Conservation (phyloP, 1,284 basidiomycete species). For the Malassezia nana region DNA sequence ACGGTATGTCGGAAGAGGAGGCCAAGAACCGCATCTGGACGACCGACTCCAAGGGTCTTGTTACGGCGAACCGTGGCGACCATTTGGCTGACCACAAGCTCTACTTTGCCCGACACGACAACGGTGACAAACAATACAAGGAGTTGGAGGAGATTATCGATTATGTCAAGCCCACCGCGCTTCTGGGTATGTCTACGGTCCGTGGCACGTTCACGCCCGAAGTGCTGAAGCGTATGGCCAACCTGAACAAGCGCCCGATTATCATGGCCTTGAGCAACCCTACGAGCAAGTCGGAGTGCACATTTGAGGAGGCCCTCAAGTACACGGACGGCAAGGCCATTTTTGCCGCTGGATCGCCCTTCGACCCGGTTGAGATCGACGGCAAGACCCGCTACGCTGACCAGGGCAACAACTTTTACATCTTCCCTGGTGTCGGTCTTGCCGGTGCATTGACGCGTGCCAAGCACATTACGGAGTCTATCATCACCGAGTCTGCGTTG, state of each 20-base stretch:
- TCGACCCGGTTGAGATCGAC: slow-evolving; percentile 60
- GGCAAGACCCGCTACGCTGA: slow-evolving; percentile 63
- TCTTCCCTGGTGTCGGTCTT: slow-evolving; percentile 38
- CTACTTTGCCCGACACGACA: slow-evolving; percentile 42
- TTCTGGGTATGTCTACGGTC: slow-evolving; percentile 81
- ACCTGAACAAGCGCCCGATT: slow-evolving; percentile 74
- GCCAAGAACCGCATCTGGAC: slow-evolving; percentile 42
- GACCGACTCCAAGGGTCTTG: slow-evolving; percentile 43
- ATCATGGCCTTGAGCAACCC: slow-evolving; percentile 96
- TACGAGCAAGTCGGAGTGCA: slow-evolving; percentile 62
- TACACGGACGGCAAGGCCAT: slow-evolving; percentile 59
- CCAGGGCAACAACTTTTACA: slow-evolving; percentile 73
- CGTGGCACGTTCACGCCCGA: slow-evolving; percentile 68
- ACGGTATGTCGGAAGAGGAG: slow-evolving; percentile 39
- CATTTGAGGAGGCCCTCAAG: slow-evolving; percentile 69
- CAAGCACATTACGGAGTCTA: slow-evolving; percentile 61
- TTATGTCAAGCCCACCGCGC: slow-evolving; percentile 77
- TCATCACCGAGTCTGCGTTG: slow-evolving; percentile 58
- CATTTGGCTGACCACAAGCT: slow-evolving; percentile 39
- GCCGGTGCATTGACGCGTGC: slow-evolving; percentile 58
- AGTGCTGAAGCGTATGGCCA: slow-evolving; percentile 72
- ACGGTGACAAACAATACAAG: slow-evolving; percentile 37
- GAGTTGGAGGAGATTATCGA: slow-evolving; percentile 66
- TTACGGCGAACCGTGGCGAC: slow-evolving; percentile 42
- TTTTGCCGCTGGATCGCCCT: slow-evolving; percentile 85